Base-by-base conservation (phyloP, 2,329 filamentous ascomycete species). In the Neofusicoccum umdonicola region DNA sequence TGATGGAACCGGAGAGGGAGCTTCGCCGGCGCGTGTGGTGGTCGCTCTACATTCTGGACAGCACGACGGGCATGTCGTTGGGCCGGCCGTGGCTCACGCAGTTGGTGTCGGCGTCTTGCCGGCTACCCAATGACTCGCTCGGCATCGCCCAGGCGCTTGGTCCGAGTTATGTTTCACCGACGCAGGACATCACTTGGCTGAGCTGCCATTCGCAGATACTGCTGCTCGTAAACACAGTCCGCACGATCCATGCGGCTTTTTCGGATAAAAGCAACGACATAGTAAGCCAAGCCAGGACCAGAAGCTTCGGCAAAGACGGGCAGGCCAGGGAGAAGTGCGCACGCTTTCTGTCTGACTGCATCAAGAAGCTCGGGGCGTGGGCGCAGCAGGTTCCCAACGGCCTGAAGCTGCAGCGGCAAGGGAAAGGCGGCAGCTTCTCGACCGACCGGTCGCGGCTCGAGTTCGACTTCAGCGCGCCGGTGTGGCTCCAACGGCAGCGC, bases 11-110 rank as follows among this genome's bases (percentile, higher is more conserved):
- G 0, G 71, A 81, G 56, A 68, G 76, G 13, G 79, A 82, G 64
- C 71, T 82, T 48, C 77, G 79, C 5, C 81, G 77, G 65, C 74
- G 83, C 0, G 64, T 84, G 1, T 85, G 82, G 83, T 84, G 80
- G 80, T 5, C 56, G 3, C 42, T 60, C 3, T 60, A 60, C 31
- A 37, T 35, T 2, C 60, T 83, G 11, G 83, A 85, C 31, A 78
- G 73, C 65, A 83, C 83, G 68, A 77, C 72, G 2, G 76, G 75
- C 65, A 79, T 81, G 73, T 81, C 83, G 65, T 74, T 83, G 1
- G 82, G 82, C 3, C 78, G 82, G 0, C 81, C 82, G 1, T 79
- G 79, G 37, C 69, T 74, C 7, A 66, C 79, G 2, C 69, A 77
- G 37, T 66, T 74, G 17, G 71, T 72, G 13, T 62, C 75, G 17